Evolutionary conservation across 495 filamentous ascomycete species (phyloP), one percentile per base, ranked within the genome.

Genomic region (Pseudevernia furfuracea): DNA sequence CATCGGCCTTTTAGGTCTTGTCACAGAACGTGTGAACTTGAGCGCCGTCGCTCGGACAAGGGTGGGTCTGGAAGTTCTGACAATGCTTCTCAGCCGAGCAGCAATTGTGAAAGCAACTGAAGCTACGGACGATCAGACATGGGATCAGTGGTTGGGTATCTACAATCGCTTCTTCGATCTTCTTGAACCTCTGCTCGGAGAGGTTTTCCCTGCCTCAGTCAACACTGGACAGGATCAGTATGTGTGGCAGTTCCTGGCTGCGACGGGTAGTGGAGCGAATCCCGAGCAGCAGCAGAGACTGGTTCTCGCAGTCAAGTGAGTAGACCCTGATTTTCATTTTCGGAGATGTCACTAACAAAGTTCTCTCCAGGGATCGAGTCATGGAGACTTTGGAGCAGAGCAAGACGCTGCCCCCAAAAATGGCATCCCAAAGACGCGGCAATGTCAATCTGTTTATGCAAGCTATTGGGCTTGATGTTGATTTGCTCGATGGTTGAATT

Each of bases 391-490:
- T 97, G 11, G 76, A 79, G 44, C 85, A 95, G 39, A 87, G 89
- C 71, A 96, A 94, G 79, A 90, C 89, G 4, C 84, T 97, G 19
- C 94, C 95, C 17, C 80, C 85, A 23, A 91, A 94, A 49, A 87
- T 96, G 84, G 84, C 87, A 23, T 85, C 82, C 69, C 83, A 87
- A 72, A 86, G 92, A 62, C 80, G 95, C 56, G 87, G 87, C 63
- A 93, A 96, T 72, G 95, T 98, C 68, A 97, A 98, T 75, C 78
- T 98, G 37, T 98, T 98, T 74, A 97, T 98, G 93, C 85, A 91
- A 67, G 94, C 93, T 60, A 97, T 98, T 74, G 95, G 94, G 7
- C 81, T 98, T 69, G 95, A 97, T 79, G 94, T 98, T 41, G 94
- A 96, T 69, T 79, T 97, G 64, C 85, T 98, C 67, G 67, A 68